Evolutionary conservation across 257 asterid genomes (phyloP), one percentile per base, ranked within the genome.

Genomic region (Oldenlandia corymbosa): DNA sequence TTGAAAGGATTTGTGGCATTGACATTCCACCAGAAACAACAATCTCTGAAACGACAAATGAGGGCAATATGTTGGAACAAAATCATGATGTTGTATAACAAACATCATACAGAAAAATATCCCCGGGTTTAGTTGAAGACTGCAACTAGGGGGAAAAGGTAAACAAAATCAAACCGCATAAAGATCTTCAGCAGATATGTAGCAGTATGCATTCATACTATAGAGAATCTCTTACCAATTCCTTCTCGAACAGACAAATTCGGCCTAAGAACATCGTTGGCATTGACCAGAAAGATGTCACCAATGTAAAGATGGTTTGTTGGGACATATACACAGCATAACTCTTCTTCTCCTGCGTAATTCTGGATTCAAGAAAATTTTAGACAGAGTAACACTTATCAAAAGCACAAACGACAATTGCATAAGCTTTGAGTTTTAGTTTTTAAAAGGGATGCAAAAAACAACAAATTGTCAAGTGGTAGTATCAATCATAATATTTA

Each of bases 1-100:
- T 80, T 1, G 83, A 77, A 10, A 80, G 70, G 59, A 74, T 71
- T 65, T 77, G 80, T 1, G 83, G 85, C 85, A 77, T 80, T 23
- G 85, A 77, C 85, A 80, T 77, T 32, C 85, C 85, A 64, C 85
- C 85, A 39, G 85, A 77, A 52, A 80, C 83, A 37, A 80, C 83
- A 34, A 77, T 74, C 72, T 80, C 85, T 80, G 80, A 68, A 63
- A 67, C 30, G 10, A 51, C 7, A 65, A 32, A 60, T 9, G 21
- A 55, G 27, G 43, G 53, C 36, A n/a, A n/a, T n/a, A 67, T 37
- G 9, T 42, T 30, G 41, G 62, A 34, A 72, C 12, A 58, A 51
- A 27, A 43, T 37, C 36, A 3, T 56, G 9, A 0, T 3, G 26
- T 48, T 1, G 21, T 2, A 27, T 53, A 53, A 0, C 10, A 11